These are phyloP conservation scores for Cerrena zonata DNA, from an alignment of 1,284 basidiomycete species.

Conservation along the genomic window DNA sequence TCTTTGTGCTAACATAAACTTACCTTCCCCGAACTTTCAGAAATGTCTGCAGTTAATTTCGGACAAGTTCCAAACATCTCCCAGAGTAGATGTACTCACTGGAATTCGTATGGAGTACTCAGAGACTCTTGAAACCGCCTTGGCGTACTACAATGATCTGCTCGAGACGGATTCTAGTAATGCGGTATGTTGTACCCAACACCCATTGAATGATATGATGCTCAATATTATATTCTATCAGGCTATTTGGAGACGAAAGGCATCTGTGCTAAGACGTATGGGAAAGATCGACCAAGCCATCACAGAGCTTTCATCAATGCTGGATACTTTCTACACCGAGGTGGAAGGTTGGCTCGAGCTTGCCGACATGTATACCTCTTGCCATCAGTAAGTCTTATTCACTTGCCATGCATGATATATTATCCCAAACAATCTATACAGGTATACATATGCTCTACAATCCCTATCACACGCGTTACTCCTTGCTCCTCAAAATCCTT, in stretches of 20 bases:
- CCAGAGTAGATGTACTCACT: slow-evolving; percentile 76
- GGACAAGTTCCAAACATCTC: slow-evolving; percentile 74
- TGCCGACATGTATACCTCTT: slow-evolving; percentile 80
- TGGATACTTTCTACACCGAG: slow-evolving; percentile 92
- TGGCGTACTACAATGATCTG: slow-evolving; percentile 66
- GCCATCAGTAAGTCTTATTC: slow-evolving; percentile 58
- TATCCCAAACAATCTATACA: slow-evolving; percentile 20
- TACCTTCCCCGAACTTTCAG: slow-evolving; percentile 29
- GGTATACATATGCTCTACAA: slow-evolving; percentile 64
- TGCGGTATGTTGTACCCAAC: slow-evolving; percentile 48
- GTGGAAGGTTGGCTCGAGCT: slow-evolving; percentile 90
- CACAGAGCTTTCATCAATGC: slow-evolving; percentile 69
- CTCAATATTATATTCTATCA: slow-evolving; percentile 28
- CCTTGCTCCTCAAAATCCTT: slow-evolving; percentile 80
- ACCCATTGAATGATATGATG: not conserved
- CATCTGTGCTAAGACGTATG: slow-evolving; percentile 62
- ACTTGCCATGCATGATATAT: slow-evolving; percentile 1
- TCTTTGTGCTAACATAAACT: slow-evolving; percentile 12
- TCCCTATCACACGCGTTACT: slow-evolving; percentile 78
- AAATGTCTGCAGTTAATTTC: slow-evolving; percentile 63
- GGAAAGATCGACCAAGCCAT: slow-evolving; percentile 65
- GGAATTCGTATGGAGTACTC: slow-evolving; percentile 83
- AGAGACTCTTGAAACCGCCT: slow-evolving; percentile 54
- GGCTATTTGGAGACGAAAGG: slow-evolving; percentile 81
- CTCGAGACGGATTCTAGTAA: slow-evolving; percentile 71